Evolutionary conservation across 2,329 filamentous ascomycete genomes (phyloP), one percentile per base, ranked within the genome.

Genomic region (Cadophora gregata): DNA sequence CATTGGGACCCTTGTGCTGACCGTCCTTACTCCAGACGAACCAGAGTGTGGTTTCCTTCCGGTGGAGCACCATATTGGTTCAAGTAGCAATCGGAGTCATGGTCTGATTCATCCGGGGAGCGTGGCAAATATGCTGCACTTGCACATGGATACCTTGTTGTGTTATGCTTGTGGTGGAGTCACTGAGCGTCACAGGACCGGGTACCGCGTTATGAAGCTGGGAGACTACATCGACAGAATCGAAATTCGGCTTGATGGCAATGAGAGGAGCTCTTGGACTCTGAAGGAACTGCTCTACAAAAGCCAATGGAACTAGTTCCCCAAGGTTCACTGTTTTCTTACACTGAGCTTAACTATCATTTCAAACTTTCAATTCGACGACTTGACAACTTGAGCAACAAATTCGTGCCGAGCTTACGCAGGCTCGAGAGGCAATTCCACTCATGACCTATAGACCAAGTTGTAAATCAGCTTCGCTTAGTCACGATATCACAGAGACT

Each of bases 91-190:
- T 3, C 29, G n/a, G 1, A 21, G 53, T 10, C 53, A 56, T 29
- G 53, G 53, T 31, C n/a, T 56, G 4, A 56, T 36, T 33, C 53
- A 56, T 21, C 53, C 53, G 4, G 31, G 38, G 31, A 12, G 14
- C 16, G 21, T 56, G 8, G 53, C 53, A 5, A 8, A 21, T 2
- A 33, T 56, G 53, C 6, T 56, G 53, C n/a, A 31, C 10, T 3
- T 33, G 27, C 53, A 56, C 24, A 24, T 38, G 6, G 21, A 36
- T 9, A 33, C 3, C 4, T 12, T 56, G 53, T 24, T 56, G 53
- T n/a, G 6, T 24, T 56, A 56, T 24, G 53, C 29, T 14, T 56
- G 53, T 25, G 53, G 53, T 24, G 53, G 53, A n/a, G n/a, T 36
- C 7, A 21, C 31, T 19, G 53, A 56, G 10, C 19, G 14, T 2